Evolutionary conservation across 805 yeast species (phyloP), one percentile per base, ranked within the genome.

Genomic region (Kodamaea hsintzibuensis): DNA sequence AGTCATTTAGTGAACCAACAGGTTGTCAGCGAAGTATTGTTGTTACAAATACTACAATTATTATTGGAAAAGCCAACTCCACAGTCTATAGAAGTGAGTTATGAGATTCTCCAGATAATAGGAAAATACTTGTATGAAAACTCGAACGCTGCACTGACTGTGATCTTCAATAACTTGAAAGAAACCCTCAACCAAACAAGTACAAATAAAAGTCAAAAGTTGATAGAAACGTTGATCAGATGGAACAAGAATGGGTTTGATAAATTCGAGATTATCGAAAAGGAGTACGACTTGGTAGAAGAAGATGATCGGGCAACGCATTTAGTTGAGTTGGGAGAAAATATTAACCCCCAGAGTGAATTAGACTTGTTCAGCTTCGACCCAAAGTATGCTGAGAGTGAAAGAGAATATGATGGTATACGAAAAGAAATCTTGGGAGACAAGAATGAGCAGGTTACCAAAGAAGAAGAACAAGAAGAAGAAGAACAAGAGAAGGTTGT

Each of bases 1-100:
- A 83, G 87, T 2, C 85, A 84, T 44, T 70, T 91, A 49, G 80
- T 82, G 49, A 86, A 85, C 60, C 85, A 82, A 58, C 81, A 77
- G 49, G 88, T 91, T 9, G 55, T 69, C 16, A 67, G 60, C 49
- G 74, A 69, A 16, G 61, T 74, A 9, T 44, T 71, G 37, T 47
- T 72, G 1, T 58, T 76, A 13, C 76, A 76, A 55, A 62, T 73
- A 0, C 53, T 76, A 43, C 74, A 74, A 49, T 55, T 74, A 2
- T 57, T 74, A 8, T 55, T 76, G 49, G 70, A 52, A 66, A 71
- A 76, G 27, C 78, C 82, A 1, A 80, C 85, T 0, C 79, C 82
- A 56, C 84, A 78, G 51, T 78, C 86, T 1, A 75, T 89, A 2
- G 83, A 80, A 45, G 66, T 89, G 7, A 76, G 85, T 0, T 74